These are phyloP conservation scores for Penicillium sp. DNA, from an alignment of 2,329 filamentous ascomycete genomes.

Conservation along the genomic window DNA sequence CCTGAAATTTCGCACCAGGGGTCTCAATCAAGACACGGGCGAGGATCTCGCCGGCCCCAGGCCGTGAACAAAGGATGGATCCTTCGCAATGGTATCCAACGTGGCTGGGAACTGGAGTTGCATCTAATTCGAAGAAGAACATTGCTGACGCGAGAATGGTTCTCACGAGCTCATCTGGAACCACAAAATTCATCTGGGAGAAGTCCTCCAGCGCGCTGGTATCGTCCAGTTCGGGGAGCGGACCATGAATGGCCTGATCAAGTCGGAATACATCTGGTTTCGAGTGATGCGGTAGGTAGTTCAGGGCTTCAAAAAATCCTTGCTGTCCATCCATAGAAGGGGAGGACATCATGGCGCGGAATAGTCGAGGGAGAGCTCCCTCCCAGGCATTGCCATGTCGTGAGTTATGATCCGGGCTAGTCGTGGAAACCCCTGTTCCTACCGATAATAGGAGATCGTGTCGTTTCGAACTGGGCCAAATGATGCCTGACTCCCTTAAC, in stretches of 20 bases:
- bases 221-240: background rate
- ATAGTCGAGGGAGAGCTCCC: background rate
- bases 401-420: background rate
- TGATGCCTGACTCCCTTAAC: background rate
- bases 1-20: too few relatives aligned
- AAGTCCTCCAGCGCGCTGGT: too few relatives aligned
- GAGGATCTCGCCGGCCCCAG: too few relatives aligned
- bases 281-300: background rate
- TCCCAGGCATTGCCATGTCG: background rate
- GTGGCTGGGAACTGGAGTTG: too few relatives aligned
- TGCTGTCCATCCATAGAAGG: background rate
- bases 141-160: too few relatives aligned
- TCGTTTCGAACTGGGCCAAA: background rate
- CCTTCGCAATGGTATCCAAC: too few relatives aligned
- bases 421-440: background rate
- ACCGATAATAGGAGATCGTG: background rate
- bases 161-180: too few relatives aligned
- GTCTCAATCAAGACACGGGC: too few relatives aligned
- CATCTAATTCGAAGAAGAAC: too few relatives aligned
- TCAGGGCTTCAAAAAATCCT: background rate
- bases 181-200: too few relatives aligned
- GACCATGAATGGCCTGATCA: background rate
- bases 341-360: background rate
- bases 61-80: too few relatives aligned
- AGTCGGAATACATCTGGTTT: background rate